Evolutionary conservation across 1,284 basidiomycete genomes (phyloP).

Genomic region (Cryptococcus sp.): DNA sequence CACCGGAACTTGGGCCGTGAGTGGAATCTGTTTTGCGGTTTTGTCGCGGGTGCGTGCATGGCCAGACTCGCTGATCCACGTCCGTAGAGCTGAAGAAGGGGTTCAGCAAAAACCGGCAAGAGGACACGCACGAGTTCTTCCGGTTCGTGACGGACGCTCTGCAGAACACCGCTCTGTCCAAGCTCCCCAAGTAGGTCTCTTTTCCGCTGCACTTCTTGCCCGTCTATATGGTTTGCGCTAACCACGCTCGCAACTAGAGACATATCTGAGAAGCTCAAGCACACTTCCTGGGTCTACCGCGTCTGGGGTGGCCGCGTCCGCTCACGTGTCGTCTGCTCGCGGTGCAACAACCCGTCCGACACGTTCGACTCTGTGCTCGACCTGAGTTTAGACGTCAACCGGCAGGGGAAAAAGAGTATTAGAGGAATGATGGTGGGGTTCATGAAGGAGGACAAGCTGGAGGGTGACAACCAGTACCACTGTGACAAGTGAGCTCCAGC

Average conservation of each 20-base stretch:
- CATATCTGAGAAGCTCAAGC: conserved; percentile 71
- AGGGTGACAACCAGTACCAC: conserved; percentile 93
- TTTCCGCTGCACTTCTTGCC: background rate
- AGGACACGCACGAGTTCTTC: conserved; percentile 97
- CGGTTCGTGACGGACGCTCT: conserved; percentile 89
- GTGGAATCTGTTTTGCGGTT: conserved; percentile 35
- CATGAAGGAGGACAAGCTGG: conserved; percentile 74
- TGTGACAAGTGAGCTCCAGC: conserved; percentile 84
- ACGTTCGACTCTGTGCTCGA: conserved; percentile 96
- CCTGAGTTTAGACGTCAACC: conserved; percentile 77
- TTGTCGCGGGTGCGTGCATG: too few relatives aligned
- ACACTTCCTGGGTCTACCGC: conserved; percentile 90
- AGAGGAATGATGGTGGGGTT: conserved; percentile 78
- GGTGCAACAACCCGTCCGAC: conserved; percentile 84
- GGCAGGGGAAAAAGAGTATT: conserved; percentile 58
- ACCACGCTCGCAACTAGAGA: conserved; percentile 57
- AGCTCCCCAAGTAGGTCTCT: conserved; percentile 60
- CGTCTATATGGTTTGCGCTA: background rate
- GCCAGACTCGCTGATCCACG: background rate
- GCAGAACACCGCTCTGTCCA: conserved; percentile 77
- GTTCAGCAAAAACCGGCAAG: conserved; percentile 85
- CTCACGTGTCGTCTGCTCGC: conserved; percentile 85
- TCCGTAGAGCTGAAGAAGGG: conserved; percentile 82
- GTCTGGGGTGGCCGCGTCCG: conserved; percentile 90
- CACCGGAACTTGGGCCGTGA: conserved; percentile 65